Evolutionary conservation across 192 early-diverging fungal genomes (phyloP).

Genomic region (Entomortierella chlamydospora): DNA sequence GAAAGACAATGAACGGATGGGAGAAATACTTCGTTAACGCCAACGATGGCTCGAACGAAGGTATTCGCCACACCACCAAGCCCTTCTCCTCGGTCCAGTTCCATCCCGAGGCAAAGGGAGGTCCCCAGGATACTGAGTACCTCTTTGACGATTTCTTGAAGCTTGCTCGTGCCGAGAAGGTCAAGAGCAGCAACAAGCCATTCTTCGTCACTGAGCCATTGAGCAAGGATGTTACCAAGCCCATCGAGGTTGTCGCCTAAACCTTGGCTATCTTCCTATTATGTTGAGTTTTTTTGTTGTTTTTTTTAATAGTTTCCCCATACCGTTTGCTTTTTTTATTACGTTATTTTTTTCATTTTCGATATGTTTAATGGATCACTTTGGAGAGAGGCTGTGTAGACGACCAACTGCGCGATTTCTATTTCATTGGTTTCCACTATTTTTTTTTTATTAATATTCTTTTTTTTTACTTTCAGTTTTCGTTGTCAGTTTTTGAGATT

Average conservation of each 20-base stretch:
- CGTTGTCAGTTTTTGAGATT: neutral
- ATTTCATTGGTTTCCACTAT: conserved; percentile 2
- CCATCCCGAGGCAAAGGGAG: conserved; percentile 96
- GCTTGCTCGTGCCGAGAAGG: conserved; percentile 73
- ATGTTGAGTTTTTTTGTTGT: neutral
- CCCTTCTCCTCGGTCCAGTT: conserved; percentile 93
- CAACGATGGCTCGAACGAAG: conserved; percentile 96
- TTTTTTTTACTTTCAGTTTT: conserved; percentile 11
- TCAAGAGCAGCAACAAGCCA: conserved; percentile 39
- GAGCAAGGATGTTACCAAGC: conserved; percentile 25
- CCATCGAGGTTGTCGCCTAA: conserved; percentile 40
- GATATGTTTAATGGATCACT: conserved; percentile 5
- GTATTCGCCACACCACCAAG: conserved; percentile 78
- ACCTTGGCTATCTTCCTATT: neutral
- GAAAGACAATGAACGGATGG: conserved; percentile 88
- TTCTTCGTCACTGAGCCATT: conserved; percentile 35
- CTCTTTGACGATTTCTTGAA: conserved; percentile 87
- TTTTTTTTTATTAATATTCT: conserved; percentile 13
- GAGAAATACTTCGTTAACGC: conserved; percentile 91
- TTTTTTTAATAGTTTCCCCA: neutral
- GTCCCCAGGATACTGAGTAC: conserved; percentile 92
- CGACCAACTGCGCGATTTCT: conserved; percentile 37
- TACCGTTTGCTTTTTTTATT: conserved; percentile 5
- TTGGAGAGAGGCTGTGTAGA: conserved; percentile 10
- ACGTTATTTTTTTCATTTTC: conserved; percentile 8